phyloP scores from a whole-genome alignment of 176 grass and related monocot species.

The Carex pumila region DNA sequence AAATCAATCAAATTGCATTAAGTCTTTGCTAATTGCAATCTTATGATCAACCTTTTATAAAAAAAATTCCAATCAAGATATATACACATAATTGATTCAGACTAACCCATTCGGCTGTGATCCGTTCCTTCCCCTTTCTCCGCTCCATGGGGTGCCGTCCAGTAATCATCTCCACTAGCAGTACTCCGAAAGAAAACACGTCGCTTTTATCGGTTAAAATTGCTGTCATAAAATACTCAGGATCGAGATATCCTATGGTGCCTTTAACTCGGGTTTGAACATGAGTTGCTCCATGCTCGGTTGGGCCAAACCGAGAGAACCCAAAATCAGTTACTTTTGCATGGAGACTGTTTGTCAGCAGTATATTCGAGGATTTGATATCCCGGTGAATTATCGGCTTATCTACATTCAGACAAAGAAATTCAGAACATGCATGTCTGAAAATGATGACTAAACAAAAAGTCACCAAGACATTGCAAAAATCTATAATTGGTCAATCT shows the following conservation, averaged over 20 bases:
- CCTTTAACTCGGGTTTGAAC: slow-evolving; percentile 29
- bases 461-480: neutral
- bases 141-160: slow-evolving; percentile 15
- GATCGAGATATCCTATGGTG: slow-evolving; percentile 28
- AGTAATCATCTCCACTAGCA: slow-evolving; percentile 24
- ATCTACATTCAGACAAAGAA: slow-evolving; percentile 40
- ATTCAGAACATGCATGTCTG: neutral
- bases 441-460: neutral
- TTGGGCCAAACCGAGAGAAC: slow-evolving; percentile 13
- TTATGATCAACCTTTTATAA: neutral
- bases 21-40: neutral
- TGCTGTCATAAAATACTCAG: slow-evolving; percentile 24
- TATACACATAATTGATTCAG: neutral
- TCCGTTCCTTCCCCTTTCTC: slow-evolving; percentile 6
- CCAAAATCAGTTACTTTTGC: slow-evolving; percentile 34
- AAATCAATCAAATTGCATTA: neutral
- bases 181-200: slow-evolving; percentile 30
- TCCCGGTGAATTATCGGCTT: slow-evolving; percentile 88
- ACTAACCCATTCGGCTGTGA: slow-evolving; percentile 19
- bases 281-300: slow-evolving; percentile 14
- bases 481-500: neutral
- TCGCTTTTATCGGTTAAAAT: slow-evolving; percentile 25
- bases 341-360: slow-evolving; percentile 43
- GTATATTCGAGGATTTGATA: slow-evolving; percentile 94
- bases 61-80: neutral